Evolutionary conservation across 208 protist genomes (phyloP), one percentile per base, ranked within the genome.

Genomic region (Trypanosoma rangeli): DNA sequence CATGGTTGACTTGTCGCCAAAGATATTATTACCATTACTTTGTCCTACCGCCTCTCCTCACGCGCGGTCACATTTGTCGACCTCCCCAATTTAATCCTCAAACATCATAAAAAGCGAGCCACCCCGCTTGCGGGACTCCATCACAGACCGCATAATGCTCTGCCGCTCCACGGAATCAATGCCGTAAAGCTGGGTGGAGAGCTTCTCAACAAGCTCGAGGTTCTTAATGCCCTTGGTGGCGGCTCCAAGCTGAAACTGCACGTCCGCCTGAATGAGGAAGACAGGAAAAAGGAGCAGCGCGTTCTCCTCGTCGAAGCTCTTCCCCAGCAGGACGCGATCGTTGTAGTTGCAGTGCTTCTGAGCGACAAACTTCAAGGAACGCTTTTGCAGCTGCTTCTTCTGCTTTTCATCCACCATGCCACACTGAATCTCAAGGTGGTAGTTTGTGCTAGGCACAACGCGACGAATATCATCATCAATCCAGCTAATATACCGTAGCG

Each of bases 51-150:
- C 2, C 52, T 48, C 52, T n/a, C 37, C 49, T 60, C 28, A 24
- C 33, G n/a, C 20, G n/a, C 54, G 15, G 3, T 54, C n/a, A 18
- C 44, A 5, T 5, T 46, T 57, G 29, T 44, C 24, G 31, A 24
- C 29, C 5, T 49, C 29, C 2, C 24, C 2, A 15, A 3, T 1
- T 55, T 73, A 57, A 53, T 78, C 70, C 28, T 76, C 70, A 76
- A 76, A 76, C 70, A 76, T 76, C 70, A 76, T 70, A 46, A 76
- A 76, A 22, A 76, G 64, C 10, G 70, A 33, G 1, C 70, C 70
- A 22, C 70, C 70, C 3, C 63, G 70, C 39, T 65, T 69, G 16
- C 70, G 61, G 0, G 64, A 61, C 56, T 76, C 70, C 55, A 56
- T 52, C 63, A 76, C 70, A 16, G 44, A 56, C 9, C 57, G 70